Conservation (phyloP, 495 filamentous ascomycete species). For the Neurospora hispaniola region DNA sequence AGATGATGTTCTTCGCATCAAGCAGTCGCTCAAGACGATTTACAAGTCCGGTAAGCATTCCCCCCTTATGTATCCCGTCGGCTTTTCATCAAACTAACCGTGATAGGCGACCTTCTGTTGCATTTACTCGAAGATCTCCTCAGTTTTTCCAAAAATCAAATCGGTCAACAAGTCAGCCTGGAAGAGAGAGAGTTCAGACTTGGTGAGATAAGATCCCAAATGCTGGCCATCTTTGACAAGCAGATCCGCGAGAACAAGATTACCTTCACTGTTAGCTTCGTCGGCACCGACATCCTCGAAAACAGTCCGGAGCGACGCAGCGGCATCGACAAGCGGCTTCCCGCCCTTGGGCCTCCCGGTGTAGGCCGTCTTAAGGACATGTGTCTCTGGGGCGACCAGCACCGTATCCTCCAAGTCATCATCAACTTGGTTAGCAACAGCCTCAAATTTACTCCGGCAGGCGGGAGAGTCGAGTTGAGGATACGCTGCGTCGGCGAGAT, state of each 20-base stretch:
- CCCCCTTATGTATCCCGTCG: neutral
- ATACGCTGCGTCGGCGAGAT: constrained; percentile 61
- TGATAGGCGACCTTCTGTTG: constrained; percentile 58
- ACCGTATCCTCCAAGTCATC: constrained; percentile 77
- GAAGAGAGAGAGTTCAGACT: constrained; percentile 81
- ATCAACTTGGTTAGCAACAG: constrained; percentile 92
- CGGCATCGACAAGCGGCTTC: constrained; percentile 28
- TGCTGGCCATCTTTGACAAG: constrained; percentile 78
- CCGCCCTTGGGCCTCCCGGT: constrained; percentile 47
- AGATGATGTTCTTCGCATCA: constrained; percentile 62
- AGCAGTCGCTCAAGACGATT: constrained; percentile 70
- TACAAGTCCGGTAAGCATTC: constrained; percentile 57
- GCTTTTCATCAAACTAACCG: neutral
- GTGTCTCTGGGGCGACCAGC: constrained; percentile 81
- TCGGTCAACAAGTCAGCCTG: constrained; percentile 63
- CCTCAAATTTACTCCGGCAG: constrained; percentile 79
- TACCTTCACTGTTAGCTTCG: constrained; percentile 57
- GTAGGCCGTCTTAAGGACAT: constrained; percentile 57
- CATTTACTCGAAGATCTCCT: constrained; percentile 85
- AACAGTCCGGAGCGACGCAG: constrained; percentile 19
- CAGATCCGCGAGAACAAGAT: constrained; percentile 73
- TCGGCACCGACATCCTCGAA: constrained; percentile 38
- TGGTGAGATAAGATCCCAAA: constrained; percentile 66
- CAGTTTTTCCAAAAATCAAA: constrained; percentile 89
- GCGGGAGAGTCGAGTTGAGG: constrained; percentile 60